Evolutionary conservation across 495 filamentous ascomycete species (phyloP), one percentile per base, ranked within the genome.

Genomic region (Trichoderma reesei): DNA sequence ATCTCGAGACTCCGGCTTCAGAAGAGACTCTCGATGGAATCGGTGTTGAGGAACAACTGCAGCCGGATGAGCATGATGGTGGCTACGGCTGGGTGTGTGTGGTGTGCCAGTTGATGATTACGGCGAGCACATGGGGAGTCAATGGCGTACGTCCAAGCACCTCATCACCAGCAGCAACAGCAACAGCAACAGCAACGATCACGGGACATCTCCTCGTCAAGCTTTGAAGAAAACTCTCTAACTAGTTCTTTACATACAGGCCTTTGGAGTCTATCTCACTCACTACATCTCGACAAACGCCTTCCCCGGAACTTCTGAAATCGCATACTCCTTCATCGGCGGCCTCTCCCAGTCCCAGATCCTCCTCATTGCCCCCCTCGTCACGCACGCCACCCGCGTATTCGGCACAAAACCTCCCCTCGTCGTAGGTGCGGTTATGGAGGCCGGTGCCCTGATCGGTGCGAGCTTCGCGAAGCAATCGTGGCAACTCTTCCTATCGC

Each of bases 401-500:
- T 78, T 66, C 44, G 80, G 84, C 0, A 85, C 77, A 6, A 79
- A 80, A 31, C 67, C 73, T 3, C 75, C 80, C 6, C 75, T 88
- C 62, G 71, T 77, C 11, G 65, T 84, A 31, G 85, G 86, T 14
- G 39, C 59, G 4, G 36, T 26, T 1, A 20, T 61, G 34, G 36
- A 39, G 16, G 10, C 39, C 0, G 73, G 78, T 39, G 84, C 81
- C 1, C 81, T 89, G 63, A 80, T 91, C 64, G 79, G 79, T 4
- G 85, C 87, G 2, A 88, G 85, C 10, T 91, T 90, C 64, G 81
- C 85, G n/a, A 82, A 76, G 8, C 70, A 82, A 46, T 79, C 87
- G 68, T 91, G 87, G 87, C 88, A 90, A 48, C 80, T 90, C 38
- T 85, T 90, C 64, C 82, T 95, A 3, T 84, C 82, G 62, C 90